Percentiles rank a stretch among this genome's conserved stretches.
These are phyloP conservation scores for Grosmannia huntii DNA, from an alignment of 2,329 filamentous ascomycete species.

Conservation along the genomic window DNA sequence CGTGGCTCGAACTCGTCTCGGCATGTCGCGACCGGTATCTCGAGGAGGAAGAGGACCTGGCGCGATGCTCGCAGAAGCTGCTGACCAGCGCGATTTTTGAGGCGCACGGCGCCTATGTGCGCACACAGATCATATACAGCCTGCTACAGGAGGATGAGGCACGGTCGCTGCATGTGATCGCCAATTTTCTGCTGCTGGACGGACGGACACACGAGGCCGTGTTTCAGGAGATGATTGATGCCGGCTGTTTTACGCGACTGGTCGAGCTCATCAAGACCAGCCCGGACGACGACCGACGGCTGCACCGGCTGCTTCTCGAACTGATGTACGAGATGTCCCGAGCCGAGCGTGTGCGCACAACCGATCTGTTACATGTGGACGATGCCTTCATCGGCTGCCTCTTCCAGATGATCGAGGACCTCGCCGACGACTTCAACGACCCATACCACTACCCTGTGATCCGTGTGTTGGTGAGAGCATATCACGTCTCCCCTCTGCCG, in stretches of 20 bases:
- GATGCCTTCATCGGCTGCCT: conserved; percentile 77
- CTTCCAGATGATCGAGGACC: conserved; percentile 75
- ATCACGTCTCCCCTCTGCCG: background rate
- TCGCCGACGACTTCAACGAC: conserved; percentile 77
- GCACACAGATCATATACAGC: conserved; percentile 84
- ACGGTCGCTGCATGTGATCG: conserved; percentile 67
- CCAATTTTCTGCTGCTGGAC: conserved; percentile 76
- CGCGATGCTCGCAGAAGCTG: conserved; percentile 67
- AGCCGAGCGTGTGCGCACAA: conserved; percentile 65
- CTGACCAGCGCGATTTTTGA: conserved; percentile 63
- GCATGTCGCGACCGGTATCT: conserved; percentile 65
- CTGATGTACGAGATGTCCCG: conserved; percentile 94
- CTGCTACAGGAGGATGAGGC: conserved; percentile 80
- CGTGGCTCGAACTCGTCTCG: conserved; percentile 69
- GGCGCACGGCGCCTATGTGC: conserved; percentile 71
- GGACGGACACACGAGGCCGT: conserved; percentile 64
- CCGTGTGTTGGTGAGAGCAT: conserved; percentile 60
- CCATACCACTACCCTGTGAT: conserved; percentile 96
- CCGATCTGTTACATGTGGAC: conserved; percentile 64
- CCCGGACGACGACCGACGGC: conserved; percentile 50
- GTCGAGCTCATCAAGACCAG: conserved; percentile 65
- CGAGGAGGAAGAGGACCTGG: conserved; percentile 65
- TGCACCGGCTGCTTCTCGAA: conserved; percentile 75
- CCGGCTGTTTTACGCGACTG: conserved; percentile 72
- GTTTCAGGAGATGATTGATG: conserved; percentile 77